Evolutionary conservation across 495 filamentous ascomycete genomes (phyloP), one percentile per base, ranked within the genome.

Genomic region (Neurospora tetraspora): DNA sequence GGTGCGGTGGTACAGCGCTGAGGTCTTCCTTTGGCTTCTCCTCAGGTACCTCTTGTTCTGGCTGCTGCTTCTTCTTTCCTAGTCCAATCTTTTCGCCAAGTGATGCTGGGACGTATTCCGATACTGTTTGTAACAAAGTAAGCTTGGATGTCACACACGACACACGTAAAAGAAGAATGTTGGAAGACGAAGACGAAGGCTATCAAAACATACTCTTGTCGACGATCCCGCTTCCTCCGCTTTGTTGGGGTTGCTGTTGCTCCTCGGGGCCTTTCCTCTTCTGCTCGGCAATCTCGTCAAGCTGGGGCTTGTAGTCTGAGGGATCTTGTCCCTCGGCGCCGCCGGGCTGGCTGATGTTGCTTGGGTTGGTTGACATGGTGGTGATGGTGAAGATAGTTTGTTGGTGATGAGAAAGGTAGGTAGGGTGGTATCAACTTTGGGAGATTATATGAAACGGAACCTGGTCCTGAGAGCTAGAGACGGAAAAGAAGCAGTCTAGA

Each of bases 221-320:
- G 0, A 80, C 72, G 12, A 82, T 71, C 2, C 70, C 40, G 36
- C 39, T 36, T 38, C n/a, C 38, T 71, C 31, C 65, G 42, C 40
- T 37, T 71, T 34, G 14, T 70, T 68, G 14, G 42, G 37, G 11
- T 71, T 14, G 18, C 14, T 61, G 53, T 9, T 31, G 34, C 0
- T 39, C 34, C 16, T 72, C 40, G 10, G 39, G 59, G 18, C 27
- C 37, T 3, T 53, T 43, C 27, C 72, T 73, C 1, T n/a, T 59
- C n/a, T 74, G 45, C 5, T 39, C 20, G n/a, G 80, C 80, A 0
- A 71, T 71, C 16, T 76, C 36, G 68, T 82, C 79, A 23, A 82
- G 78, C 45, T 72, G 74, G 18, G 73, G 38, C 36, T 81, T 82
- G 75, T 74, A 80, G 37, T 75, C 61, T 5, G 72, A 47, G 27